Percentiles rank a stretch among this genome's conserved stretches.
Evolutionary conservation across 208 protist genomes (phyloP).

Genomic region (Acanthamoeba castellanii): DNA sequence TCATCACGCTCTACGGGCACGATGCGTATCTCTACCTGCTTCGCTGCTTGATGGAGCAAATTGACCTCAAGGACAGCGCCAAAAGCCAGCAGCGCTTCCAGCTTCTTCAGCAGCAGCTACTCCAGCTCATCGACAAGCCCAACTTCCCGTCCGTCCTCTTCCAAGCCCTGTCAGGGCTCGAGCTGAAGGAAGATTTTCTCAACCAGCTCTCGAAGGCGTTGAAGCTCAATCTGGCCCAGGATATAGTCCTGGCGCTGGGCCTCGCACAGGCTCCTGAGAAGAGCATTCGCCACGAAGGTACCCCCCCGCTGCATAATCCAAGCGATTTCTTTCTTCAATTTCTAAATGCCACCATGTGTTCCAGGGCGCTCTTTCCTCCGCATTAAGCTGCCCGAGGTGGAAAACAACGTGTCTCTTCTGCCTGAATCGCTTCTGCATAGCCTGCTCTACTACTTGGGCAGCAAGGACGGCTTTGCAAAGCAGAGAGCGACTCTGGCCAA

Average conservation of each 20-base stretch:
- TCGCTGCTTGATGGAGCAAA: conserved; percentile 79
- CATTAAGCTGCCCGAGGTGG: conserved; percentile 54
- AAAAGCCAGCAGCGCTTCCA: conserved; percentile 82
- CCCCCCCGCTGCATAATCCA: no score
- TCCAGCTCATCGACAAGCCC: conserved; percentile 75
- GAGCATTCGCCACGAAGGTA: conserved; percentile 58
- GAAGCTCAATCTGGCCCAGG: conserved; percentile 69
- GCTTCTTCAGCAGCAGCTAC: conserved; percentile 82
- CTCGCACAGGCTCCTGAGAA: conserved; percentile 72
- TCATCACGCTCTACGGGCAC: conserved; percentile 84
- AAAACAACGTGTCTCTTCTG: background rate
- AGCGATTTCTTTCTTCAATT: background rate
- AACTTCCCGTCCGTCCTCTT: conserved; percentile 83
- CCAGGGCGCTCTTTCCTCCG: conserved; percentile 50
- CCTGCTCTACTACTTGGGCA: conserved; percentile 63
- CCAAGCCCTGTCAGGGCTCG: conserved; percentile 77
- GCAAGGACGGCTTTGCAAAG: conserved; percentile 36
- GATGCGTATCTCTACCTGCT: conserved; percentile 86
- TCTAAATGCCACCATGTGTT: background rate
- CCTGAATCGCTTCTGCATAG: conserved; percentile 1
- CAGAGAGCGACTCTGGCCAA: conserved; percentile 5
- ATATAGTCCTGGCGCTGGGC: conserved; percentile 71
- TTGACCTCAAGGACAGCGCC: conserved; percentile 82
- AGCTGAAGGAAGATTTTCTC: conserved; percentile 70
- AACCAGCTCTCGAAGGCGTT: background rate